Conservation (phyloP, 768 basidiomycete genomes). For the Mycena haematopus region DNA sequence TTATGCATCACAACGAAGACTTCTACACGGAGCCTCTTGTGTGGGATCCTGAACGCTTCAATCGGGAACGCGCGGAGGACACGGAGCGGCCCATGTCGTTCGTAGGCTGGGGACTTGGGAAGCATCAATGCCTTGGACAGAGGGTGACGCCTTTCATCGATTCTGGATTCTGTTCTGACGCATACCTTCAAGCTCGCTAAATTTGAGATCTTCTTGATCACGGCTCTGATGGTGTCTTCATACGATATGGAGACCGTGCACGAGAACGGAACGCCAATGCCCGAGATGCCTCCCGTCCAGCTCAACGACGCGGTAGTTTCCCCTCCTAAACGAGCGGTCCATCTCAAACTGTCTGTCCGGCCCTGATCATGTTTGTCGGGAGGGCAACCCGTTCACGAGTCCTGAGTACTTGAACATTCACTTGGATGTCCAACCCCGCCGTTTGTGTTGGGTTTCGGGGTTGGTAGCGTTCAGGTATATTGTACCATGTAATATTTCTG, state of each 20-base stretch:
- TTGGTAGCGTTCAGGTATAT: no score
- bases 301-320: conserved; percentile 9
- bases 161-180: not conserved
- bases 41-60: conserved; percentile 12
- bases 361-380: no score
- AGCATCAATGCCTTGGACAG: conserved; percentile 8
- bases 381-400: no score
- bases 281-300: conserved; percentile 8
- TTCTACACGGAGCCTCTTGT: not conserved
- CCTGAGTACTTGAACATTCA: no score
- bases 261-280: not conserved
- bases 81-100: conserved; percentile 1
- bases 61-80: conserved; percentile 1
- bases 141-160: not conserved
- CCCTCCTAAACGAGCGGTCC: not conserved
- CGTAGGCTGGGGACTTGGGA: conserved; percentile 3
- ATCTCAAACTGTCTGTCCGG: not conserved
- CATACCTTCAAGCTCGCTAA: not conserved
- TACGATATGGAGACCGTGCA: not conserved
- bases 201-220: conserved; percentile 11
- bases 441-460: no score
- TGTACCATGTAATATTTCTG: no score
- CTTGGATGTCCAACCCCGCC: no score
- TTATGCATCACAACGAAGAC: conserved; percentile 13
- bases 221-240: conserved; percentile 1